Conservation (phyloP, 2,329 filamentous ascomycete species). For the Trichoderma sp. region DNA sequence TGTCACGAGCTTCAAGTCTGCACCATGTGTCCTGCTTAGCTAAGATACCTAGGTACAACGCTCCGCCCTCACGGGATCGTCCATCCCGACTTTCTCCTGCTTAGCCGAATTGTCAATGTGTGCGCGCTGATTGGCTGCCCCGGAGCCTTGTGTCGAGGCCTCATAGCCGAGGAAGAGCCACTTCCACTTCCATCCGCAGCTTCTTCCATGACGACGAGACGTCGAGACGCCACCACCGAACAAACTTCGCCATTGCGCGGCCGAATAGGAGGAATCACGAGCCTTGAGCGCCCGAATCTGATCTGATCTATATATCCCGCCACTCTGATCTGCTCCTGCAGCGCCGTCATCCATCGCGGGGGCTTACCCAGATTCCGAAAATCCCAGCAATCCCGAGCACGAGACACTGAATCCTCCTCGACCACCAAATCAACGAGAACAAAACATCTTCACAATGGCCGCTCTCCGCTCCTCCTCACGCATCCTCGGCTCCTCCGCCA, state of each 20-base stretch:
- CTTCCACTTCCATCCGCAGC: conserved; percentile 34
- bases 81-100: conserved; percentile 37
- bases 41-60: neutral
- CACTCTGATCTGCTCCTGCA: neutral
- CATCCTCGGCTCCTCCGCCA: conserved; percentile 52
- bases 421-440: neutral
- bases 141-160: conserved; percentile 30
- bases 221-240: conserved; percentile 31
- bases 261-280: neutral
- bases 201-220: conserved; percentile 30
- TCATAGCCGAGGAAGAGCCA: conserved; percentile 40
- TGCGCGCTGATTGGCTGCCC: conserved; percentile 35
- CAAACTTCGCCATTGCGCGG: conserved; percentile 34
- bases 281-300: neutral
- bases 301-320: neutral
- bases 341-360: neutral
- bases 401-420: conserved; percentile 31
- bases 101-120: conserved; percentile 40
- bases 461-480: conserved; percentile 62
- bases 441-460: conserved; percentile 48
- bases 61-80: conserved; percentile 15
- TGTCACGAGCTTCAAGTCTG: neutral
- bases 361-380: neutral
- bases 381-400: conserved; percentile 28
- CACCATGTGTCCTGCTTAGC: neutral